Conservation (phyloP, 164 flowering plant species). For the Stephania cephalantha region DNA sequence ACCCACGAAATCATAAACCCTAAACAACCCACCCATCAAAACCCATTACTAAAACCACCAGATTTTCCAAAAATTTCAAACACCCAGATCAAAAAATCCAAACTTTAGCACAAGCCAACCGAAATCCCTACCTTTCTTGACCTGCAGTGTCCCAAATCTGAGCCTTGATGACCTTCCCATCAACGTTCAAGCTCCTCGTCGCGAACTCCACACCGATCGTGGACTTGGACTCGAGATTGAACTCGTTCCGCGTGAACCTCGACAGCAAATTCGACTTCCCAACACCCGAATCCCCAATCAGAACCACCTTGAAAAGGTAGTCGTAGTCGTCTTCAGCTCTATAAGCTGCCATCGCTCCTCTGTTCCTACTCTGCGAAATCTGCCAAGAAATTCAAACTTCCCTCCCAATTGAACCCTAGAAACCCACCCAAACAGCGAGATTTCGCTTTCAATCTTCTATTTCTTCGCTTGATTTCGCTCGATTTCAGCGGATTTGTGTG, state of each 20-base stretch:
- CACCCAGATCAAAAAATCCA: not conserved
- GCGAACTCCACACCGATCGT: constrained; percentile 19
- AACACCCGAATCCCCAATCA: constrained; percentile 19
- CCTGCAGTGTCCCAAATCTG: constrained; percentile 18
- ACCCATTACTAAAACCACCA: not conserved
- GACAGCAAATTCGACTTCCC: constrained; percentile 20
- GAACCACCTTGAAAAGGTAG: constrained; percentile 16
- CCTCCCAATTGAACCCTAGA: not conserved
- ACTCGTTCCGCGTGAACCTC: constrained; percentile 18
- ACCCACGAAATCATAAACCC: not conserved
- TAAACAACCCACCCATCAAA: not conserved
- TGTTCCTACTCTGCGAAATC: constrained; percentile 4
- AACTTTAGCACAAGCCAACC: not conserved
- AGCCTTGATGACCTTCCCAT: constrained; percentile 14
- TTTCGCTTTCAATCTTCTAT: not conserved
- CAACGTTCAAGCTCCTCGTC: constrained; percentile 16
- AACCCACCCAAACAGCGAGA: not conserved
- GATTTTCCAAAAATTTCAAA: not conserved
- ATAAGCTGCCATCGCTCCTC: constrained; percentile 10
- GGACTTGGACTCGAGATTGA: constrained; percentile 18
- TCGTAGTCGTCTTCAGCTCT: constrained; percentile 20
- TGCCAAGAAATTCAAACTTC: not conserved
- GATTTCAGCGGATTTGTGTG: not conserved
- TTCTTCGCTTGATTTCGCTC: constrained; percentile 1
- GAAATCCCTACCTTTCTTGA: constrained; percentile 6